These are phyloP conservation scores for Neurospora sp. DNA, from an alignment of 2,329 filamentous ascomycete genomes.

Conservation along the genomic window DNA sequence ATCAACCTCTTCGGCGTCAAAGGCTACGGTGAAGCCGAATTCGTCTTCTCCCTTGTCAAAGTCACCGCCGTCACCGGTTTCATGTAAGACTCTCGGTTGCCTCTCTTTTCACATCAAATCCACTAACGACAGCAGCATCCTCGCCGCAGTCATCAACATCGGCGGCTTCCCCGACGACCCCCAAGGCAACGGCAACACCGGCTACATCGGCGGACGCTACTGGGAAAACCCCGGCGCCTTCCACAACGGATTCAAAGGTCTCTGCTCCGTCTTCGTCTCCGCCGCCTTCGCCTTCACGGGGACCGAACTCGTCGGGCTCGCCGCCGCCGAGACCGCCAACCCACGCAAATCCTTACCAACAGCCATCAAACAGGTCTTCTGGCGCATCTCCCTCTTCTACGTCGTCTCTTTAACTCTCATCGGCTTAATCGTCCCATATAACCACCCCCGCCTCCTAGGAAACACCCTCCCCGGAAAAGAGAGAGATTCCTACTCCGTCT, in stretches of 20 bases:
- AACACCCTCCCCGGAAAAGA: background rate
- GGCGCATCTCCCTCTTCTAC: slow-evolving; percentile 88
- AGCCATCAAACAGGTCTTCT: slow-evolving; percentile 89
- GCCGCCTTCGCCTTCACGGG: slow-evolving; percentile 70
- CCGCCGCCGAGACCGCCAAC: slow-evolving; percentile 70
- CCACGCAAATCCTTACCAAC: slow-evolving; percentile 73
- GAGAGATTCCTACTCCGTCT: slow-evolving; percentile 35
- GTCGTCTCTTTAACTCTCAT: slow-evolving; percentile 72
- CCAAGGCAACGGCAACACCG: slow-evolving; percentile 17
- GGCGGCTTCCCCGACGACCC: slow-evolving; percentile 59
- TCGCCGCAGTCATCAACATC: slow-evolving; percentile 78
- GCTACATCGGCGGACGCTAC: slow-evolving; percentile 71
- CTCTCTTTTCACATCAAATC: no score
- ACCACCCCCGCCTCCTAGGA: slow-evolving; percentile 53
- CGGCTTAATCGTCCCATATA: slow-evolving; percentile 71
- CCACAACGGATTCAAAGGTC: slow-evolving; percentile 73
- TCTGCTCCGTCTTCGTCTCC: slow-evolving; percentile 68
- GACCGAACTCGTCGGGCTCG: slow-evolving; percentile 67
- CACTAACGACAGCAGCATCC: slow-evolving; percentile 44
- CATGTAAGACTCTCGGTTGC: slow-evolving; percentile 41
- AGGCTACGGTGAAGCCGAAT: slow-evolving; percentile 84
- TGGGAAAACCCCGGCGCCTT: slow-evolving; percentile 79
- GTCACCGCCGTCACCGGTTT: slow-evolving; percentile 79
- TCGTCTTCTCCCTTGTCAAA: slow-evolving; percentile 79
- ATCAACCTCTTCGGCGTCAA: slow-evolving; percentile 88